Conservation (phyloP, 2,329 filamentous ascomycete genomes). For the Penicillium sp. region DNA sequence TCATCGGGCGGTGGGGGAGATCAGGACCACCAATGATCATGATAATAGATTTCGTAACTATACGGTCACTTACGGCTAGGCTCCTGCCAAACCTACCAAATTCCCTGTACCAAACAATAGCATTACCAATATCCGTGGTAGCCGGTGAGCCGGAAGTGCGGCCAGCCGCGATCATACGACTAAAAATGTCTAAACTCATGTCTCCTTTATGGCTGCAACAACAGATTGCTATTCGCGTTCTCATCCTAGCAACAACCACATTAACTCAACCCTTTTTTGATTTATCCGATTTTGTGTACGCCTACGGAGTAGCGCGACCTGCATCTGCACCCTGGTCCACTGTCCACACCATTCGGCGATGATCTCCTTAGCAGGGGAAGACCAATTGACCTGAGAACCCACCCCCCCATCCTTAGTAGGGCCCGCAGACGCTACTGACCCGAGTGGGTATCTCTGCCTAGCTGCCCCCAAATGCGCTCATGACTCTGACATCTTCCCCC, state of each 20-base stretch:
- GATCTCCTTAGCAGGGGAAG: conserved; percentile 6
- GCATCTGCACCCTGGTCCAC: conserved; percentile 2
- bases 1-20: conserved; percentile 4
- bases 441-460: conserved; percentile 11
- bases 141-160: conserved; percentile 7
- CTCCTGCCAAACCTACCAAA: not conserved
- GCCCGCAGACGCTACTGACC: conserved; percentile 5
- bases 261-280: not conserved
- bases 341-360: not conserved
- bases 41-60: not conserved
- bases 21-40: not conserved
- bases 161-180: conserved; percentile 13
- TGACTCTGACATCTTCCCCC: conserved; percentile 8
- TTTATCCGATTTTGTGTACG: not conserved
- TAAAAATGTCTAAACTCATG: not conserved
- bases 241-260: not conserved
- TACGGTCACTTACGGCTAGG: not conserved
- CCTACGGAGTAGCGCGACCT: not conserved
- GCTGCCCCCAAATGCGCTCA: conserved; percentile 1
- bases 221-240: not conserved
- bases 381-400: conserved; percentile 9
- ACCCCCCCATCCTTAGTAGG: conserved; percentile 3
- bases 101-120: not conserved
- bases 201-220: conserved; percentile 2
- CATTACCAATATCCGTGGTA: not conserved